A percentile compares a stretch with the other conserved stretches of the same genome.
Conservation (phyloP, 805 yeast species). For the Geotrichum ghanense region DNA sequence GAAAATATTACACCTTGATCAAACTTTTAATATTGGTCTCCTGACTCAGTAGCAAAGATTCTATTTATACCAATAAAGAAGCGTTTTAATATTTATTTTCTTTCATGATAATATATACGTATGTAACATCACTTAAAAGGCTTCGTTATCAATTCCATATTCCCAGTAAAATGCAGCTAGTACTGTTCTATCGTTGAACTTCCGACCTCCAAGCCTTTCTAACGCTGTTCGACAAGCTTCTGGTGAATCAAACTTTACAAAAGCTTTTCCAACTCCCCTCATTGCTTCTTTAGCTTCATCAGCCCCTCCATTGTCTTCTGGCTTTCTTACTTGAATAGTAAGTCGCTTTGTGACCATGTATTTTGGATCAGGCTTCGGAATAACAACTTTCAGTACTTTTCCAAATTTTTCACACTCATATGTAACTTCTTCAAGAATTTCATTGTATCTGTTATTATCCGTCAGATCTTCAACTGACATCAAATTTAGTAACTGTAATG, state of each 20-base stretch:
- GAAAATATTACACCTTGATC: too few species aligned
- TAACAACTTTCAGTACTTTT: constrained; percentile 38
- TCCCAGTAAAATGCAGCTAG: constrained; percentile 53
- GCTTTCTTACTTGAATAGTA: constrained; percentile 27
- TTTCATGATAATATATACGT: too few species aligned
- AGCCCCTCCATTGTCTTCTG: constrained; percentile 26
- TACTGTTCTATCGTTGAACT: constrained; percentile 57
- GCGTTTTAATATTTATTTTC: too few species aligned
- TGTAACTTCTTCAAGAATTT: constrained; percentile 42
- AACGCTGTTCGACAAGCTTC: constrained; percentile 46
- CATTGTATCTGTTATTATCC: constrained; percentile 33
- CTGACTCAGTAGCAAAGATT: too few species aligned
- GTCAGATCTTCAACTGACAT: constrained; percentile 53
- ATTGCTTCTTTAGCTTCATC: constrained; percentile 31
- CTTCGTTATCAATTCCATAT: too few species aligned
- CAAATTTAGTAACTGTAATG: constrained; percentile 55
- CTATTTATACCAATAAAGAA: too few species aligned
- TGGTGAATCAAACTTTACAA: constrained; percentile 46
- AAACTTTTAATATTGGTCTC: too few species aligned
- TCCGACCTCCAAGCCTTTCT: constrained; percentile 47
- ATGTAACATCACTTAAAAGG: too few species aligned
- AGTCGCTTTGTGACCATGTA: constrained; percentile 3
- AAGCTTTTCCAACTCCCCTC: constrained; percentile 63
- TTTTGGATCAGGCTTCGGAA: constrained; percentile 47
- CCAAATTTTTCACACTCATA: constrained; percentile 42